These are phyloP conservation scores for Triangularia verruculosa DNA, from an alignment of 2,329 filamentous ascomycete genomes.

Conservation along the genomic window DNA sequence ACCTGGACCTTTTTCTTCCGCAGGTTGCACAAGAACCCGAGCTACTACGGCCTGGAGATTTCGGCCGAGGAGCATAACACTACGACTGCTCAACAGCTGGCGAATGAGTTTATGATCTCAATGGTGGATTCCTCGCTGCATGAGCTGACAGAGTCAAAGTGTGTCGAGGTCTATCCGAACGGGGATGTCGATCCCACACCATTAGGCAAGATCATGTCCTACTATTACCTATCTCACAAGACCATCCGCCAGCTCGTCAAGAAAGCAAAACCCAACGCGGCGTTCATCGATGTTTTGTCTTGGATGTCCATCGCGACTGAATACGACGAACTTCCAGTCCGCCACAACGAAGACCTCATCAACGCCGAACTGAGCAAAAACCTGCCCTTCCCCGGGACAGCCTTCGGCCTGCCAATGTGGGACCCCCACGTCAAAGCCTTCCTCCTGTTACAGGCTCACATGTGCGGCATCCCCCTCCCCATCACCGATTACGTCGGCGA, in stretches of 20 bases:
- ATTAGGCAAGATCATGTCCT: constrained; percentile 97
- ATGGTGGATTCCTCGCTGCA: constrained; percentile 83
- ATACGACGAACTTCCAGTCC: constrained; percentile 95
- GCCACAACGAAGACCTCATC: constrained; percentile 97
- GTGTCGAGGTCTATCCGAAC: constrained; percentile 77
- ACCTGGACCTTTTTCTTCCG: constrained; percentile 99
- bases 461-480: constrained; percentile 87
- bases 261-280: constrained; percentile 70
- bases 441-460: constrained; percentile 88
- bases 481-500: constrained; percentile 98
- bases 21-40: constrained; percentile 94
- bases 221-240: constrained; percentile 96
- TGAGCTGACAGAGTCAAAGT: constrained; percentile 80
- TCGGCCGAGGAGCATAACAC: constrained; percentile 90
- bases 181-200: constrained; percentile 88
- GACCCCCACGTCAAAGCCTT: constrained; percentile 98
- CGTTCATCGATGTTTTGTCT: constrained; percentile 76
- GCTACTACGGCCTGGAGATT: constrained; percentile 94
- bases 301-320: constrained; percentile 95
- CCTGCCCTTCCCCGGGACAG: constrained; percentile 60
- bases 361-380: constrained; percentile 85
- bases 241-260: constrained; percentile 83
- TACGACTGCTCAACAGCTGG: constrained; percentile 76
- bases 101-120: constrained; percentile 91
- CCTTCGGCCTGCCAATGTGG: constrained; percentile 85